Evolutionary conservation across 129 eudicot genomes (phyloP).

Genomic region (Tanacetum coccineum): DNA sequence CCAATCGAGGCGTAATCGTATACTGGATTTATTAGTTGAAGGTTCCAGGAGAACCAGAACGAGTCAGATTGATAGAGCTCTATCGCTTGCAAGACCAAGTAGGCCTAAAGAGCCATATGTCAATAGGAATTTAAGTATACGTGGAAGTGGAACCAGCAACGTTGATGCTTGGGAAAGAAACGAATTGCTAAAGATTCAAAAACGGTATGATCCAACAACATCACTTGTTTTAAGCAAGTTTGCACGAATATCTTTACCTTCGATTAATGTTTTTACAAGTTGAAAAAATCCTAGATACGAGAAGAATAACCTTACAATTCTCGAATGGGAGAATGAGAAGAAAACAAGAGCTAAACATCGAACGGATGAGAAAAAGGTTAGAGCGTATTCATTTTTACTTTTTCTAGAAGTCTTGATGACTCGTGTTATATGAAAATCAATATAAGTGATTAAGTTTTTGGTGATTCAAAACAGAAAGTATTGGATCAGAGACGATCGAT

Average conservation of each 20-base stretch:
- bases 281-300: conserved; percentile 42
- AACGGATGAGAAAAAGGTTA: conserved; percentile 71
- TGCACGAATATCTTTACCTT: neutral
- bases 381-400: neutral
- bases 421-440: neutral
- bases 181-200: conserved; percentile 54
- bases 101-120: conserved; percentile 25
- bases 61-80: conserved; percentile 22
- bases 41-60: conserved; percentile 27
- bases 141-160: conserved; percentile 33
- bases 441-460: neutral
- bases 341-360: conserved; percentile 51
- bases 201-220: conserved; percentile 43
- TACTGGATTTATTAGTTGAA: conserved; percentile 21
- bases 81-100: conserved; percentile 33
- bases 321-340: conserved; percentile 79
- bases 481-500: conserved; percentile 45
- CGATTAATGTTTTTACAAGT: conserved; percentile 2
- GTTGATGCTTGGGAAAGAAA: conserved; percentile 73
- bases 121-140: conserved; percentile 29
- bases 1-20: neutral
- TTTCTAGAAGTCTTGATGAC: neutral
- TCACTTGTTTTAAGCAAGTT: neutral
- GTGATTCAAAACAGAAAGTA: conserved; percentile 39
- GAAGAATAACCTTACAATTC: conserved; percentile 38